Conservation (phyloP, 805 yeast genomes). For the Phaffomyces opuntiae region DNA sequence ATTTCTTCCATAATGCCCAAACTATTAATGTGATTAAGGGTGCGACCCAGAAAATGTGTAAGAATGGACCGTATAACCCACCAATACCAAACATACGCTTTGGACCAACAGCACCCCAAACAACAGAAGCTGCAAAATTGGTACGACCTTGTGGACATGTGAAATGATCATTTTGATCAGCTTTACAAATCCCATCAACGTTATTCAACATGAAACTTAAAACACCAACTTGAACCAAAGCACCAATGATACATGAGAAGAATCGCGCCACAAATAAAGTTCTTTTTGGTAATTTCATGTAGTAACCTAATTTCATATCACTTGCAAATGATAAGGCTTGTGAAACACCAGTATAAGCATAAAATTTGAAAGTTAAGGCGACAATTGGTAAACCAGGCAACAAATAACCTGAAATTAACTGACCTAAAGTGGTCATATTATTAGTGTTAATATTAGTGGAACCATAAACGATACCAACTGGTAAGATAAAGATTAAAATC, state of each 20-base stretch:
- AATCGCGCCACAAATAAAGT: conserved; percentile 43
- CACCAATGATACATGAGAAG: conserved; percentile 40
- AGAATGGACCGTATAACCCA: conserved; percentile 46
- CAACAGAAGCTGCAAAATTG: conserved; percentile 33
- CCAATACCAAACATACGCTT: conserved; percentile 39
- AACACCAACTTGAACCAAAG: conserved; percentile 28
- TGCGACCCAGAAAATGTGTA: conserved; percentile 25
- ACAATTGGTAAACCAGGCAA: conserved; percentile 45
- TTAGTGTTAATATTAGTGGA: conserved; percentile 38
- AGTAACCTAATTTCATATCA: conserved; percentile 20
- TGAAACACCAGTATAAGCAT: conserved; percentile 52
- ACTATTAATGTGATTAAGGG: conserved; percentile 23
- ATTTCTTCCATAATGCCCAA: conserved; percentile 11
- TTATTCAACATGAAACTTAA: conserved; percentile 29
- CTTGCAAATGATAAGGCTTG: conserved; percentile 58
- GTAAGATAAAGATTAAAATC: conserved; percentile 44
- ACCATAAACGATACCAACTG: conserved; percentile 41
- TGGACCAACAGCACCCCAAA: conserved; percentile 53
- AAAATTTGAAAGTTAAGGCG: conserved; percentile 42
- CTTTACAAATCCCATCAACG: conserved; percentile 28
- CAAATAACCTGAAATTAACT: conserved; percentile 50
- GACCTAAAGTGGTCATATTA: conserved; percentile 47
- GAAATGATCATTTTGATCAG: conserved; percentile 32
- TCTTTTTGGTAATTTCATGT: conserved; percentile 14
- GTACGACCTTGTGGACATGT: conserved; percentile 34